phyloP scores from a whole-genome alignment of 75 land plant genomes.

The Isoetes taiwanensis region DNA sequence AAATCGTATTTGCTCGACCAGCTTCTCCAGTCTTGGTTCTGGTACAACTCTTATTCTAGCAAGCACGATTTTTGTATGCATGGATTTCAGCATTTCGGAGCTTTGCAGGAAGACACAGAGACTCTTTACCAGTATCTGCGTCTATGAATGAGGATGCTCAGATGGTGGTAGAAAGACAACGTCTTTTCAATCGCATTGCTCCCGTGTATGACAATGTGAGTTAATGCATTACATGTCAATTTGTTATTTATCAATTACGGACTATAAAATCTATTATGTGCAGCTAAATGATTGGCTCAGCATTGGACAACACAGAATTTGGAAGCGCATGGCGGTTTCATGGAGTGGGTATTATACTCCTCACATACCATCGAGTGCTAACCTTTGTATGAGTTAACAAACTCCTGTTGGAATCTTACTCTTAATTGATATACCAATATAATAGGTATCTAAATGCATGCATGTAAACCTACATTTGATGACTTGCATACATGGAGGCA shows the following conservation, averaged over 20 bases:
- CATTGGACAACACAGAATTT: slow-evolving; percentile 78
- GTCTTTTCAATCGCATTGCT: slow-evolving; percentile 70
- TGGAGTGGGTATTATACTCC: slow-evolving; percentile 88
- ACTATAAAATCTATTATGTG: background rate
- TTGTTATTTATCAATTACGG: background rate
- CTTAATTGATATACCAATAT: background rate
- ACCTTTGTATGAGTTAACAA: too few relatives aligned
- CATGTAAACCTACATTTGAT: background rate
- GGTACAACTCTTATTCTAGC: too few relatives aligned
- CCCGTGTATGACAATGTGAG: slow-evolving; percentile 60
- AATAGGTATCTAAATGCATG: background rate
- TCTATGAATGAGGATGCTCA: background rate
- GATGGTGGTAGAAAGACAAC: slow-evolving; percentile 40
- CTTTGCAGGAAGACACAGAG: too few relatives aligned
- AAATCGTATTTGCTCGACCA: too few relatives aligned
- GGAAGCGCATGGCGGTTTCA: slow-evolving; percentile 90
- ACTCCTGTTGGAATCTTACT: too few relatives aligned
- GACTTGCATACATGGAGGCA: too few relatives aligned
- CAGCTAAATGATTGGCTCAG: slow-evolving; percentile 91
- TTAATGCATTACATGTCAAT: background rate
- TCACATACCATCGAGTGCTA: too few relatives aligned
- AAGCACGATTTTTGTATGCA: too few relatives aligned
- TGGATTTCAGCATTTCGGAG: too few relatives aligned
- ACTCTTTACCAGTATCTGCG: too few relatives aligned
- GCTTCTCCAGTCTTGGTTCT: too few relatives aligned